Evolutionary conservation across 768 basidiomycete species (phyloP).

Genomic region (Floccularia luteovirens): DNA sequence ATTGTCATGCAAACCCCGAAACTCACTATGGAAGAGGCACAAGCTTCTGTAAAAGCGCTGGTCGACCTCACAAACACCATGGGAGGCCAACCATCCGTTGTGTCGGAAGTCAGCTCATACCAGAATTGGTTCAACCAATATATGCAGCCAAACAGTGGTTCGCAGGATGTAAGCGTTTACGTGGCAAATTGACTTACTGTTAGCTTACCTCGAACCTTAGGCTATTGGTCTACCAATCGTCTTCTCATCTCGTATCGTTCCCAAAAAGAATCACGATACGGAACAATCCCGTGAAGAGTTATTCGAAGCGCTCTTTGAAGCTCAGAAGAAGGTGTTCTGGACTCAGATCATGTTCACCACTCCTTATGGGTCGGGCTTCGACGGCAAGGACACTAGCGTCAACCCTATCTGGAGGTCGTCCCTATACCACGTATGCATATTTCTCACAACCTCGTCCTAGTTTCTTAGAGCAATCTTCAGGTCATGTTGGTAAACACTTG

Average conservation of each 20-base stretch:
- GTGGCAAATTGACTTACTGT: background rate
- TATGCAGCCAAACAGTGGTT: conserved; percentile 11
- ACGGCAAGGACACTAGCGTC: conserved; percentile 13
- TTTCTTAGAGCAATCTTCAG: background rate
- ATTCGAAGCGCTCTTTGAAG: conserved; percentile 11
- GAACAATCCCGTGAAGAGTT: conserved; percentile 9
- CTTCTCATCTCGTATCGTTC: conserved; percentile 19
- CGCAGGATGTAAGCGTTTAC: conserved; percentile 12
- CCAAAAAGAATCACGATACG: conserved; percentile 16
- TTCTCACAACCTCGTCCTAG: background rate
- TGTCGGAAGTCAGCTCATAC: conserved; percentile 12
- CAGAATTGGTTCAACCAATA: conserved; percentile 14
- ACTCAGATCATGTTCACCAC: conserved; percentile 13
- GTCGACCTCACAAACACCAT: conserved; percentile 10
- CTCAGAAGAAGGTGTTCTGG: conserved; percentile 9
- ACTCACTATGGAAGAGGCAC: conserved; percentile 14
- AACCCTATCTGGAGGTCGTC: conserved; percentile 17
- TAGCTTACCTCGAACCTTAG: conserved; percentile 9
- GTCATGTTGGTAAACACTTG: conserved; percentile 12
- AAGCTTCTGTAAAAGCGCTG: conserved; percentile 16
- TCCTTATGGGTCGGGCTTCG: conserved; percentile 12
- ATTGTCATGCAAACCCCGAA: conserved; percentile 20
- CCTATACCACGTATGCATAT: conserved; percentile 14
- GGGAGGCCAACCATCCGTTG: conserved; percentile 10
- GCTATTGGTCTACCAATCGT: conserved; percentile 12